Evolutionary conservation across 1,284 basidiomycete species (phyloP).

Genomic region (Microbotryum scabiosae): DNA sequence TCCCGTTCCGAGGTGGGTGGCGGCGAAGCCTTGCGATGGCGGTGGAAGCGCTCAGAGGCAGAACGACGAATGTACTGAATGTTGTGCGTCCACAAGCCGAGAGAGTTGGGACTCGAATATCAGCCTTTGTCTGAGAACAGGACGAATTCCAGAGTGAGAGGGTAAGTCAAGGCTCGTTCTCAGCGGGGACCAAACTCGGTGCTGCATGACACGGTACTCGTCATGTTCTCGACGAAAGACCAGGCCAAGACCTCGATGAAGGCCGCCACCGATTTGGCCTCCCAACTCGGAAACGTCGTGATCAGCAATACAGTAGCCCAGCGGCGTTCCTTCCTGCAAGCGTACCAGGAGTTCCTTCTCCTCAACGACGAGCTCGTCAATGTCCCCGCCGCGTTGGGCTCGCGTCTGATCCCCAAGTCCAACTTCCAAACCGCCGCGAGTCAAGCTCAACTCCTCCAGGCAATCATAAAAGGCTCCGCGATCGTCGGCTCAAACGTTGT

Average conservation of each 20-base stretch:
- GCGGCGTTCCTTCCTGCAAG: background rate
- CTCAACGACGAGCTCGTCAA: slow-evolving; percentile 2
- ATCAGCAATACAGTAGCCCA: background rate
- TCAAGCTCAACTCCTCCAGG: background rate
- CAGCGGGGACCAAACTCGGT: no score
- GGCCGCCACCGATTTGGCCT: background rate
- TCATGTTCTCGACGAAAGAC: background rate
- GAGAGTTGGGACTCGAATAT: no score
- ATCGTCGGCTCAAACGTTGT: background rate
- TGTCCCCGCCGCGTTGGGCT: background rate
- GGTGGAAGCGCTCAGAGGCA: no score
- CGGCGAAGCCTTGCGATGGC: no score
- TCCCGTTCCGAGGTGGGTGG: no score
- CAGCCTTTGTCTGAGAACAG: no score
- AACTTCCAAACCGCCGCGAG: background rate
- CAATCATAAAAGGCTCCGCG: background rate
- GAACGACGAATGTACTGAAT: no score
- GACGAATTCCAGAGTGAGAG: no score
- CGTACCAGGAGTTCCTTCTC: background rate
- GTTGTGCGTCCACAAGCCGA: no score
- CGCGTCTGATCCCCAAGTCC: background rate
- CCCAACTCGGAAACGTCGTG: background rate
- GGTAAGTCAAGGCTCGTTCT: no score
- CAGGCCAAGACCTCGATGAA: background rate
- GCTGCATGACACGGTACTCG: no score